Conservation (phyloP, 1,284 basidiomycete genomes). For the Ustilago nuda region DNA sequence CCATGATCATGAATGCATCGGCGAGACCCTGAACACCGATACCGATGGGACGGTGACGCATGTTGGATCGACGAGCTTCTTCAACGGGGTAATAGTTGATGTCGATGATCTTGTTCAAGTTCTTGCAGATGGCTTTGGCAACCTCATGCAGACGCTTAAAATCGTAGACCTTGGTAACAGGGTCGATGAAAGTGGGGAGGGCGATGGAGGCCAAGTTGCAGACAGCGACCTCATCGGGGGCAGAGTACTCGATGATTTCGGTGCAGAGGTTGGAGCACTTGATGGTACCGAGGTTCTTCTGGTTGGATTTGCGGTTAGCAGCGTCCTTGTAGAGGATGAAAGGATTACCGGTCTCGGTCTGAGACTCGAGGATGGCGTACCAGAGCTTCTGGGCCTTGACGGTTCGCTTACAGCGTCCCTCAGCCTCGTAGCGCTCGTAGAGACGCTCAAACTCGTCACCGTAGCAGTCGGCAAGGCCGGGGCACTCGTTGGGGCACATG, state of each 20-base stretch:
- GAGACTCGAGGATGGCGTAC: slow-evolving; percentile 96
- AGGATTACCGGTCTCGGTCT: slow-evolving; percentile 97
- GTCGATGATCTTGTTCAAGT: slow-evolving; percentile 95
- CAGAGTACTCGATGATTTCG: slow-evolving; percentile 98
- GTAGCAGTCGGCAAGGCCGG: slow-evolving; percentile 88
- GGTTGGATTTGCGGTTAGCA: slow-evolving; percentile 76
- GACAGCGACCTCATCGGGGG: slow-evolving; percentile 97
- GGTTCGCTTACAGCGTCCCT: slow-evolving; percentile 86
- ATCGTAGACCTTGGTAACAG: slow-evolving; percentile 74
- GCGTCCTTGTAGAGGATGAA: slow-evolving; percentile 95
- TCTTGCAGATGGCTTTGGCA: slow-evolving; percentile 77
- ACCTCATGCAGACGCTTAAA: slow-evolving; percentile 96
- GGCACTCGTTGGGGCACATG: slow-evolving; percentile 97
- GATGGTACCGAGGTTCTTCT: slow-evolving; percentile 98
- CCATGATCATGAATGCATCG: slow-evolving; percentile 97
- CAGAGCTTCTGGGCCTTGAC: slow-evolving; percentile 98
- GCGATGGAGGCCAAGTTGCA: slow-evolving; percentile 99
- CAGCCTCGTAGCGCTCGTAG: slow-evolving; percentile 89
- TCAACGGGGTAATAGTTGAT: slow-evolving; percentile 91
- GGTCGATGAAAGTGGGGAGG: slow-evolving; percentile 76
- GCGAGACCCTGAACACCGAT: slow-evolving; percentile 98
- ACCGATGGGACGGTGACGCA: slow-evolving; percentile 97
- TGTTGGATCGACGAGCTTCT: slow-evolving; percentile 91
- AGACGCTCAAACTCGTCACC: slow-evolving; percentile 91
- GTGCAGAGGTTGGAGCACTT: slow-evolving; percentile 99